Evolutionary conservation across 768 basidiomycete species (phyloP), one percentile per base, ranked within the genome.

Genomic region (Mycena leptocephala): DNA sequence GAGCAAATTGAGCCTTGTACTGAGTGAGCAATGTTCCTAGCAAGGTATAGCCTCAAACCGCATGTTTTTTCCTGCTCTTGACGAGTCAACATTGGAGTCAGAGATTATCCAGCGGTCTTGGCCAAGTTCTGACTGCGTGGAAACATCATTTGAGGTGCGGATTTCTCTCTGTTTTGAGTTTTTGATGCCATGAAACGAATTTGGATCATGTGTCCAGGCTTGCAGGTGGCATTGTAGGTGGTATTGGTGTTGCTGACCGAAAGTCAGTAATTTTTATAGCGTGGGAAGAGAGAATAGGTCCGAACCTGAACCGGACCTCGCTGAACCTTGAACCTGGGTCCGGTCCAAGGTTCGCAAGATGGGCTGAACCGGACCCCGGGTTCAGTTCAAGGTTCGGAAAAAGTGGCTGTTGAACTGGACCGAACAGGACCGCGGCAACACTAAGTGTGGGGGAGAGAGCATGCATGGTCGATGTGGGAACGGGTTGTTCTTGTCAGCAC

Each of bases 291-390:
- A 67, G 35, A 51, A 33, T 48, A 14, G 65, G 65, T 67, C 46
- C 65, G 65, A 67, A 67, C 65, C 65, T 67, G 65, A 67, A 53
- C 65, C 18, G 65, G 65, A 67, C 65, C 48, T 22, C 48, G 18
- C 22, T 53, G 65, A 67, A 67, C 65, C 65, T 53, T 22, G 35
- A 67, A 33, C 65, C 35, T 33, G 48, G 65, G 65, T 67, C 48
- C 65, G 20, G 65, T 67, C 48, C 46, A 35, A 67, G 65, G 65
- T 53, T 67, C 65, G 30, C 14, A 46, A 37, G 30, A 33, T 35
- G 53, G 30, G 32, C 48, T 35, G 65, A 67, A 67, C 65, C 65
- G 48, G 51, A 67, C 48, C 65, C 43, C 28, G 18, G 48, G 48
- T 67, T 43, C 65, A 37, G 65, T 53, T 53, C 65, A 37, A 41